A percentile compares a stretch with the other conserved stretches of the same genome.
phyloP scores from a whole-genome alignment of 208 protist genomes.

The Trypanosoma vivax region DNA sequence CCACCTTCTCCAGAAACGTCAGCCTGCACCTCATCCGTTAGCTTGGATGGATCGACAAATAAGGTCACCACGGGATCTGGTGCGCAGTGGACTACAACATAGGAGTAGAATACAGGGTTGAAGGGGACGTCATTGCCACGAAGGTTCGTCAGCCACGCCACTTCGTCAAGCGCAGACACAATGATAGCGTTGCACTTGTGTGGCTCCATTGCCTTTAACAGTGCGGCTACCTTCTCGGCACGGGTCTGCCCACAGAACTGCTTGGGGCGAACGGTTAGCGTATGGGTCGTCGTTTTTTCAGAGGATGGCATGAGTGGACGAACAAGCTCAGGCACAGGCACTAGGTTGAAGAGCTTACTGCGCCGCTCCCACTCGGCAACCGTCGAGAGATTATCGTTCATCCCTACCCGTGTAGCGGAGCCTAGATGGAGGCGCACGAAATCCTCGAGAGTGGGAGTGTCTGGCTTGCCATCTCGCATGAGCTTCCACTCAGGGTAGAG shows the following conservation, averaged over 20 bases:
- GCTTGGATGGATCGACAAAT: conserved; percentile 28
- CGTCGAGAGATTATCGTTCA: conserved; percentile 66
- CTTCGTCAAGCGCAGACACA: conserved; percentile 87
- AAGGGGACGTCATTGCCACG: conserved; percentile 81
- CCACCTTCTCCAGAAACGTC: conserved; percentile 22
- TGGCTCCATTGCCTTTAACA: conserved; percentile 44
- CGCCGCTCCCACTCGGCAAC: conserved; percentile 74
- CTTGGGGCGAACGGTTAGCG: conserved; percentile 47
- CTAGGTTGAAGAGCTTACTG: conserved; percentile 47
- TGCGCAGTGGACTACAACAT: conserved; percentile 50
- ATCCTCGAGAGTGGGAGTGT: conserved; percentile 56
- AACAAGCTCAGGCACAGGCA: conserved; percentile 52
- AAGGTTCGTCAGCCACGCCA: conserved; percentile 91
- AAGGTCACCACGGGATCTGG: conserved; percentile 15
- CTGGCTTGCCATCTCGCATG: conserved; percentile 72
- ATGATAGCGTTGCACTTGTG: conserved; percentile 56
- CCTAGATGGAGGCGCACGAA: conserved; percentile 57
- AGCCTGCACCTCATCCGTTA: conserved; percentile 16
- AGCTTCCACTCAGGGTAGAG: conserved; percentile 78
- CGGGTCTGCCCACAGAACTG: conserved; percentile 64
- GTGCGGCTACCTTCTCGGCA: conserved; percentile 41
- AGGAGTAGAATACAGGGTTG: conserved; percentile 90
- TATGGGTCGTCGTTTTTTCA: not conserved
- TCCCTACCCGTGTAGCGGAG: conserved; percentile 30
- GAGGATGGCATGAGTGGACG: conserved; percentile 33